Evolutionary conservation across 345 rosid genomes (phyloP), one percentile per base, ranked within the genome.

Genomic region (Psidium guajava): DNA sequence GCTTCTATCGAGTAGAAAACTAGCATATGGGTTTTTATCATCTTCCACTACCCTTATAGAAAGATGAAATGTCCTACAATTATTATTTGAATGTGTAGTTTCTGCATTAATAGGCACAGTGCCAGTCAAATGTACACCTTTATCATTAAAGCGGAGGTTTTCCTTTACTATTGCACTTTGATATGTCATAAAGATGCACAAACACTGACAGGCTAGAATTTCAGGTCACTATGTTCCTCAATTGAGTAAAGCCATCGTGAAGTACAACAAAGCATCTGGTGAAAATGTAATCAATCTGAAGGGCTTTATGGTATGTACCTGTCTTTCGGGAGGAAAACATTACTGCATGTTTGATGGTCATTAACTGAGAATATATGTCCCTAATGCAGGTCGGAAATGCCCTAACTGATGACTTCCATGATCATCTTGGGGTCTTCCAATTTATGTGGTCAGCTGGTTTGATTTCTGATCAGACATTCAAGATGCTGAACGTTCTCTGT

Each of bases 181-280:
- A 36, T 32, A 61, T 69, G 47, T 69, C 13, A 4, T 69, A 12
- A 69, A 36, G 77, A 32, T 69, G 24, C 77, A 36, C 47, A 32
- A 69, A 36, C 24, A 32, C 47, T 69, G 77, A 69, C 77, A 32
- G 47, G 54, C 50, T 64, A 6, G 6, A 28, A 51, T 86, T 84
- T 54, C 91, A 97, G 99, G 99, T 55, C 99, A 97, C 89, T 97
- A 95, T 92, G 94, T 95, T 91, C 99, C 98, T 86, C 98, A 97
- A 89, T 91, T 97, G 47, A 97, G 99, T 87, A 92, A 93, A 86
- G 95, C 94, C 69, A 93, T 97, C 88, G 94, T 92, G 75, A 83
- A 81, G 87, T 86, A 93, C 91, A 95, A 95, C 91, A 80, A 27
- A 83, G 93, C 87, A 86, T 88, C 87, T 82, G 88, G 86, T 20